Evolutionary conservation across 805 yeast genomes (phyloP).

Genomic region (Kodamaea jinghongensis): DNA sequence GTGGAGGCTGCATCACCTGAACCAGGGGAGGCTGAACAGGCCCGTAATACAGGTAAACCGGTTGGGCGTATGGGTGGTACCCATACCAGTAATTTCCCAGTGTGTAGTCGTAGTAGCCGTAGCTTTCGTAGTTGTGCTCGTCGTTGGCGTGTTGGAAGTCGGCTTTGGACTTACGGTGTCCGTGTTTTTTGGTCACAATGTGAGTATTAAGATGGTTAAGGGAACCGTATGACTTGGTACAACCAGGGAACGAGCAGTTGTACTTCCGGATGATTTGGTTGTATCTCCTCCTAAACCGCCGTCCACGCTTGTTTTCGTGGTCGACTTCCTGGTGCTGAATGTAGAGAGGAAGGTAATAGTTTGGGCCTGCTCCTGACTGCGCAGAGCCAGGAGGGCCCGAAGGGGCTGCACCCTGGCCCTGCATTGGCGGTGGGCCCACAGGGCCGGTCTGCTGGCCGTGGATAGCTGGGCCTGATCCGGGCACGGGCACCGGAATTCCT

Average conservation of each 20-base stretch:
- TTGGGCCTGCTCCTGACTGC: too few relatives aligned
- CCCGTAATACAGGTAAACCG: too few relatives aligned
- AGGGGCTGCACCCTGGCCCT: neutral
- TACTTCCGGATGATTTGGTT: slow-evolving; percentile 34
- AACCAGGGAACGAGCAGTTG: slow-evolving; percentile 36
- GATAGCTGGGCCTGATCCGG: neutral
- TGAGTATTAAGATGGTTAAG: slow-evolving; percentile 44
- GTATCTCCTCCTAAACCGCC: slow-evolving; percentile 35
- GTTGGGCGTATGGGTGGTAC: slow-evolving; percentile 8
- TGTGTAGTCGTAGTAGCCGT: slow-evolving; percentile 10
- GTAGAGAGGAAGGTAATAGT: too few relatives aligned
- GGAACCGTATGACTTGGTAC: slow-evolving; percentile 42
- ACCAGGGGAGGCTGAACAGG: too few relatives aligned
- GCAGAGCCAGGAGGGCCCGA: slow-evolving; percentile 1
- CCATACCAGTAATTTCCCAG: slow-evolving; percentile 17
- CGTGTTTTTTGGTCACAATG: slow-evolving; percentile 44
- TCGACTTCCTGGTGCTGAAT: neutral
- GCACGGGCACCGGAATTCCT: neutral
- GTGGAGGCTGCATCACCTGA: too few relatives aligned
- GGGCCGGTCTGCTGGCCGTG: too few relatives aligned
- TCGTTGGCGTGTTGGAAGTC: slow-evolving; percentile 30
- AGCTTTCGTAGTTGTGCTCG: slow-evolving; percentile 5
- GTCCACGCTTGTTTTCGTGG: slow-evolving; percentile 25
- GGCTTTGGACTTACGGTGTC: slow-evolving; percentile 40
- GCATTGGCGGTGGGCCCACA: too few relatives aligned